phyloP scores from a whole-genome alignment of 177 flowering plant species.

The Vitis hybrid region DNA sequence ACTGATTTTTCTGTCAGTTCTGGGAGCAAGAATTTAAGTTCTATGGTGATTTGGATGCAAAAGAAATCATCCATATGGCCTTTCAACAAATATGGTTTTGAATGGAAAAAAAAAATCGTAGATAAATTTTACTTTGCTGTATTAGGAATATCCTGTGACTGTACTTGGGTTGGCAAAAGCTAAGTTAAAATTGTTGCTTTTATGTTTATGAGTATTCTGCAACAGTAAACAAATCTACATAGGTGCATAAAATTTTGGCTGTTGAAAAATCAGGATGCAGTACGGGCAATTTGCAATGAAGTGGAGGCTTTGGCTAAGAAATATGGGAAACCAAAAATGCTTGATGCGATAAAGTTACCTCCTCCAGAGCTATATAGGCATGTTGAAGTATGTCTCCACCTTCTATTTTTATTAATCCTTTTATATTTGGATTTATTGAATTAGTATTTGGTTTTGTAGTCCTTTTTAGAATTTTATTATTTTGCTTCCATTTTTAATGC shows the following conservation, averaged over 20 bases:
- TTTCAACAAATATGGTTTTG: too few species aligned
- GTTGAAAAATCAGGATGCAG: conserved; percentile 60
- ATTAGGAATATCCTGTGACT: neutral
- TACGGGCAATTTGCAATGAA: conserved; percentile 72
- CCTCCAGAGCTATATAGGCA: conserved; percentile 87
- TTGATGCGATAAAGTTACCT: conserved; percentile 87
- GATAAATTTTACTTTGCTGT: neutral
- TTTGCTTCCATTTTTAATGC: neutral
- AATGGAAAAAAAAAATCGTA: too few species aligned
- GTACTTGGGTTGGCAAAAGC: neutral
- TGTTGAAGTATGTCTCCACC: conserved; percentile 68
- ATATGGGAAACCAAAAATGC: conserved; percentile 92
- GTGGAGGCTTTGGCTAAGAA: conserved; percentile 69
- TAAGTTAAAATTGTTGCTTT: neutral
- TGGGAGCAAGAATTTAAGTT: too few species aligned
- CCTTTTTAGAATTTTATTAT: neutral
- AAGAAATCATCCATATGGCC: too few species aligned
- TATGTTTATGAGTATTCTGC: neutral
- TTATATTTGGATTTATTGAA: neutral
- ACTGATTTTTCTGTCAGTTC: too few species aligned
- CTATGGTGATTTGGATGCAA: too few species aligned
- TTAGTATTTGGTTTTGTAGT: neutral
- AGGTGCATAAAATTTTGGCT: conserved; percentile 3
- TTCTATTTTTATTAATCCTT: neutral
- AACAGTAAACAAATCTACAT: neutral